Base-by-base conservation (phyloP, 495 filamentous ascomycete genomes). In the Trichoderma gamsii region DNA sequence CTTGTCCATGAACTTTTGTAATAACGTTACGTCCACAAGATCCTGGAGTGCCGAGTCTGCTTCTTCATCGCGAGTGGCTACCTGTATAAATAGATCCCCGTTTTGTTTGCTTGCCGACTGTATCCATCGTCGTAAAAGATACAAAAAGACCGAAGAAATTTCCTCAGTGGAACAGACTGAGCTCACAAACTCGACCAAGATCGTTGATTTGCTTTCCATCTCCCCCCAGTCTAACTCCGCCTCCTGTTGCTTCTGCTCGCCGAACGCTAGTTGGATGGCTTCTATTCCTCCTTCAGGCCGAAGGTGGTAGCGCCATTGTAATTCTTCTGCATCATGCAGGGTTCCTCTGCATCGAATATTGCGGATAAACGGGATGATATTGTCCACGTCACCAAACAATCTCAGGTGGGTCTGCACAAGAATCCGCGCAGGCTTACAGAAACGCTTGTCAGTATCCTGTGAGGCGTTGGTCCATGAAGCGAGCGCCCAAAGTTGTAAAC, bases 401-500 rank as follows among this genome's bases (percentile, higher is more conserved):
- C 77, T 83, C 7, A 85, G 68, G 44, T 76, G 78, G 15, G 79
- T 80, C 65, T 78, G 76, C 13, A 86, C 69, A 2, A 85, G 72
- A n/a, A 77, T 71, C 41, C 66, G 69, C 2, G 83, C 80, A 0
- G 78, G 77, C 59, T 66, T 68, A 67, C 78, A 76, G 64, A 80
- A 78, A 25, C 73, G 72, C 15, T 76, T 72, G 13, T 74, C 72
- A 7, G 74, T 64, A 7, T 71, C 68, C 5, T 69, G 27, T 12
- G 44, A 69, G 6, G 70, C 64, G 27, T 71, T 69, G 2, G 83
- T 73, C 77, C 85, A 90, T 16, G 82, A 85, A 23, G 84, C 76
- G 41, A 93, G 73, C 3, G 87, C 84, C 90, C 90, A 93, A 1
- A 93, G 77, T 0, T 87, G 84, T n/a, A 89, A 79, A 27, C 90